These are phyloP conservation scores for Boletales sp. DNA, from an alignment of 768 basidiomycete genomes.

Conservation along the genomic window DNA sequence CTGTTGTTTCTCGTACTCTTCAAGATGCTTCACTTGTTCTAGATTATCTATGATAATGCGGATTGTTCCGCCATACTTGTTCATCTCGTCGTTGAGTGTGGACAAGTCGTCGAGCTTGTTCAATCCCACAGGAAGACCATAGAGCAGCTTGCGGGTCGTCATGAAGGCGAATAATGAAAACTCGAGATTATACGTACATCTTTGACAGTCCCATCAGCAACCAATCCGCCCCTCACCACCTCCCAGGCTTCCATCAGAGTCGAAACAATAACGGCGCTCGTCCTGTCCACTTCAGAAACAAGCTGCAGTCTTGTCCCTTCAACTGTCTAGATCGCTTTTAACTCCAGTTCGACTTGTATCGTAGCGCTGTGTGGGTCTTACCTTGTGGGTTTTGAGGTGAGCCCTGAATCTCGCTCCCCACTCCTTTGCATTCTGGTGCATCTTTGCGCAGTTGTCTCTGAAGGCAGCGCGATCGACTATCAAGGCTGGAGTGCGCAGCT, in stretches of 20 bases:
- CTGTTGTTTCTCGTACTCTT: slow-evolving; percentile 50
- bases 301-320: slow-evolving; percentile 76
- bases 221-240: slow-evolving; percentile 61
- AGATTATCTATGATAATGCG: slow-evolving; percentile 75
- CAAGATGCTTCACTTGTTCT: slow-evolving; percentile 63
- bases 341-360: slow-evolving; percentile 3
- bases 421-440: slow-evolving; percentile 62
- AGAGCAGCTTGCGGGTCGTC: slow-evolving; percentile 58
- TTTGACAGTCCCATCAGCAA: slow-evolving; percentile 68
- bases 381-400: slow-evolving; percentile 86
- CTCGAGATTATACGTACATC: slow-evolving; percentile 52
- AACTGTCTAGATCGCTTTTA: slow-evolving; percentile 45
- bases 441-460: slow-evolving; percentile 65
- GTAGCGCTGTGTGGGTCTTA: slow-evolving; percentile 19
- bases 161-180: slow-evolving; percentile 1
- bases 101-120: slow-evolving; percentile 75
- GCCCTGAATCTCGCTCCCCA: slow-evolving; percentile 75
- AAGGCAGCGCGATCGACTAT: slow-evolving; percentile 74
- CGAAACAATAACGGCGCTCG: slow-evolving; percentile 70
- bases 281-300: slow-evolving; percentile 47
- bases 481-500: slow-evolving; percentile 71
- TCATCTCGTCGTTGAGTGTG: slow-evolving; percentile 52
- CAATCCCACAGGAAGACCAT: slow-evolving; percentile 66
- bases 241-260: slow-evolving; percentile 82
- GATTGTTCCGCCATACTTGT: slow-evolving; percentile 52